Conservation (phyloP, 169 alveolate species). For the Eimeria maxima region DNA sequence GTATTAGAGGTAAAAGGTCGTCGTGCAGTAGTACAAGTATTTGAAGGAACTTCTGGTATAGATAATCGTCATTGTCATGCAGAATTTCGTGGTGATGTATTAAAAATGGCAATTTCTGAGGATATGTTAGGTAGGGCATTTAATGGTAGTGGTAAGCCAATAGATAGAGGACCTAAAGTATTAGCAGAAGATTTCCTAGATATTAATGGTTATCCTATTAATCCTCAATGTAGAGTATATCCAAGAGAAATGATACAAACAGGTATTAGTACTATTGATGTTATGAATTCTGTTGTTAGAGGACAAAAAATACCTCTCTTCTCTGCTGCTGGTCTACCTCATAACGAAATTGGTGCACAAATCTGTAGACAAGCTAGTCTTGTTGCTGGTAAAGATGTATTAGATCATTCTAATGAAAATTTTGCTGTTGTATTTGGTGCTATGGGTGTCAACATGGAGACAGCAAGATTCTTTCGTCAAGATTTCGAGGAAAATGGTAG, state of each 20-base stretch:
- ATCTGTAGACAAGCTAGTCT: slow-evolving; percentile 99
- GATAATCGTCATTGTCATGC: slow-evolving; percentile 97
- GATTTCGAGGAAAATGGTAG: slow-evolving; percentile 99
- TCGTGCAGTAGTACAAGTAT: slow-evolving; percentile 94
- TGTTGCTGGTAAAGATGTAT: slow-evolving; percentile 98
- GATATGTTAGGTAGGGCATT: slow-evolving; percentile 99
- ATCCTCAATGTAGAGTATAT: slow-evolving; percentile 98
- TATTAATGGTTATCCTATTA: slow-evolving; percentile 98
- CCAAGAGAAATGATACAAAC: slow-evolving; percentile 99
- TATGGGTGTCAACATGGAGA: slow-evolving; percentile 99
- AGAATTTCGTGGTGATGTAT: slow-evolving; percentile 99
- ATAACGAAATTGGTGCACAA: slow-evolving; percentile 99
- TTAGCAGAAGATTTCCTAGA: slow-evolving; percentile 98
- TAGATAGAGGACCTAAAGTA: slow-evolving; percentile 99
- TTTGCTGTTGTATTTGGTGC: slow-evolving; percentile 99
- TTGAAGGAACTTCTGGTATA: slow-evolving; percentile 99
- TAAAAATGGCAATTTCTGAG: slow-evolving; percentile 99
- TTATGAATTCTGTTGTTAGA: slow-evolving; percentile 99
- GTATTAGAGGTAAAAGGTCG: slow-evolving; percentile 74
- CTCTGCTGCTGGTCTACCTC: slow-evolving; percentile 99
- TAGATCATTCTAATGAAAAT: slow-evolving; percentile 99
- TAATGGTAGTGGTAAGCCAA: slow-evolving; percentile 99
- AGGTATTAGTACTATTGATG: slow-evolving; percentile 99
- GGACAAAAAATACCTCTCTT: slow-evolving; percentile 99
- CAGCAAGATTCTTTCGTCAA: slow-evolving; percentile 99